Evolutionary conservation across 768 basidiomycete species (phyloP), one percentile per base, ranked within the genome.

Genomic region (Trametes punicea): DNA sequence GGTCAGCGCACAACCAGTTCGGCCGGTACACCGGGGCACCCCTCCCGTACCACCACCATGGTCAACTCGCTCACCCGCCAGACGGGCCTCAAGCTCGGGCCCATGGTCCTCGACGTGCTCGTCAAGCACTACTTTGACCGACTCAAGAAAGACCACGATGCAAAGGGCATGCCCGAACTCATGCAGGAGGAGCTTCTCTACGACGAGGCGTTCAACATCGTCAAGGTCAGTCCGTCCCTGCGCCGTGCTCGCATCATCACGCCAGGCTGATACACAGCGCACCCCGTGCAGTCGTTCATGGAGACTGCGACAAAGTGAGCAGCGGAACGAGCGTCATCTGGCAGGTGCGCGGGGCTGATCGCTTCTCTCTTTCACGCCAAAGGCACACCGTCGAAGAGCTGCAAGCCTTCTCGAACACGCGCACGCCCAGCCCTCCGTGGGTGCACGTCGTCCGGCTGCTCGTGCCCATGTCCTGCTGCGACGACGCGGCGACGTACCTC

Each of bases 341-440:
- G 10, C n/a, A n/a, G n/a, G n/a, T n/a, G n/a, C n/a, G n/a, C n/a
- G n/a, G n/a, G n/a, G n/a, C n/a, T n/a, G n/a, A n/a, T n/a, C n/a
- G n/a, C n/a, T n/a, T n/a, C n/a, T n/a, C n/a, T n/a, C n/a, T n/a
- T n/a, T n/a, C n/a, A n/a, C n/a, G n/a, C n/a, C n/a, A n/a, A n/a
- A 92, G 90, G 45, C 89, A 94, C 69, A 84, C 92, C 0, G 85
- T 93, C 0, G 90, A 94, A 69, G 91, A 93, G 53, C 74, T 93
- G 0, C 92, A 90, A 72, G 76, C 79, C 8, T 92, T 93, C 67
- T 80, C 86, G 1, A 93, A 93, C 65, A 86, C 83, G 0, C 82
- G 86, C 16, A 93, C 89, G 0, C 91, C 89, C 0, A 83, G 90
- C 13, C 90, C 93, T 15, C 92, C 92, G 27, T 91, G 86, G 80